These are phyloP conservation scores for Colletotrichum sp. DNA, from an alignment of 2,329 filamentous ascomycete species.

Conservation along the genomic window DNA sequence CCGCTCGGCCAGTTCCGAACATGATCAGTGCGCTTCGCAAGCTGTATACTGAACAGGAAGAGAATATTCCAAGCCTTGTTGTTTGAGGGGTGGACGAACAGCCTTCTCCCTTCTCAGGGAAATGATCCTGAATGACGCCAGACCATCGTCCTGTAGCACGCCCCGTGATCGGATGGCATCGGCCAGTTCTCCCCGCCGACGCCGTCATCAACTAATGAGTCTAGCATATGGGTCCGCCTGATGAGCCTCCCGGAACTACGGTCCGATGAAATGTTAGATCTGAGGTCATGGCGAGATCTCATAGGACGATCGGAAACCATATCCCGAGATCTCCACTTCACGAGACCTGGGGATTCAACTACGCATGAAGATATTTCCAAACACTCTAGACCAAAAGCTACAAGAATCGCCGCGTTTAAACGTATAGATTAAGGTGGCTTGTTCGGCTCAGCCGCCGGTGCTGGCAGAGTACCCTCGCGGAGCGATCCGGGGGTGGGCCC, in stretches of 20 bases:
- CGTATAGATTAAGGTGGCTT: not conserved
- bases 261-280: not conserved
- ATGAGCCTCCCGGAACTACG: not conserved
- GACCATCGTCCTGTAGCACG: not conserved
- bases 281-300: not conserved
- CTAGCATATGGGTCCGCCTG: not conserved
- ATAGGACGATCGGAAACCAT: conserved; percentile 8
- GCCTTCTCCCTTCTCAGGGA: not conserved
- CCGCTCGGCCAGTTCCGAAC: not conserved
- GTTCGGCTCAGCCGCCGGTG: not conserved
- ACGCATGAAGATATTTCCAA: not conserved
- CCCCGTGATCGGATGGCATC: not conserved
- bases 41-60: not conserved
- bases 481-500: not conserved
- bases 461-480: not conserved
- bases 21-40: not conserved
- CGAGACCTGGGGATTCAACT: not conserved
- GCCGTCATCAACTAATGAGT: not conserved
- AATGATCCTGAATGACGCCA: not conserved
- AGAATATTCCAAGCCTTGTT: not conserved
- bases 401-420: not conserved
- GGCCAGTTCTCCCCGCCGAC: not conserved
- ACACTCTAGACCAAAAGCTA: not conserved
- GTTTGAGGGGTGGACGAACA: not conserved
- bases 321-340: not conserved